A percentile compares a stretch with the other conserved stretches of the same genome.
phyloP scores from a whole-genome alignment of 352 stramenopile genomes.

The Phytophthora megakarya region DNA sequence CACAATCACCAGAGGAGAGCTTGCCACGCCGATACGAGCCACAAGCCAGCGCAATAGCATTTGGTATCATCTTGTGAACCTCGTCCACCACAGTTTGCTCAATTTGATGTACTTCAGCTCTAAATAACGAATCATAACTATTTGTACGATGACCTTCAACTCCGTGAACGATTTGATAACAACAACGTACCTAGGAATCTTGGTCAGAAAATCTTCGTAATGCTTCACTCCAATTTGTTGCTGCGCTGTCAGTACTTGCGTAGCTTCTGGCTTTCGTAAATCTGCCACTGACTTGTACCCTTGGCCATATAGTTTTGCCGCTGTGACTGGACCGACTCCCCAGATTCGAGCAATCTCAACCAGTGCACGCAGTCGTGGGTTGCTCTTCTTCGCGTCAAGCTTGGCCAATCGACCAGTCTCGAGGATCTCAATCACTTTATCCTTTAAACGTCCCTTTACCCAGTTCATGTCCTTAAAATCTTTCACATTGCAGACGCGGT shows the following conservation, averaged over 20 bases:
- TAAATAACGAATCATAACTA: constrained; percentile 22
- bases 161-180: background rate
- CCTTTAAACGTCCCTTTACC: constrained; percentile 68
- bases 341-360: constrained; percentile 76
- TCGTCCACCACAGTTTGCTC: constrained; percentile 75
- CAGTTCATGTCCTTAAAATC: constrained; percentile 71
- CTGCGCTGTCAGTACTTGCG: constrained; percentile 53
- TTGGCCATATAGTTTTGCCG: constrained; percentile 74
- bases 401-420: constrained; percentile 79
- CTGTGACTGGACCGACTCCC: constrained; percentile 79
- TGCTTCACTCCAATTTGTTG: constrained; percentile 83
- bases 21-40: constrained; percentile 85
- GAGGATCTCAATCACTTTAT: constrained; percentile 78
- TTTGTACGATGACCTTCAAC: background rate
- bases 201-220: constrained; percentile 80
- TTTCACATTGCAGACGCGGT: constrained; percentile 58
- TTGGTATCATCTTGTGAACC: constrained; percentile 66
- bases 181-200: constrained; percentile 60
- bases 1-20: constrained; percentile 68
- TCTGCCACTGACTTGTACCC: constrained; percentile 72
- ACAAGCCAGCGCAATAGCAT: constrained; percentile 65
- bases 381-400: constrained; percentile 80
- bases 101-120: constrained; percentile 74
- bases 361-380: constrained; percentile 56
- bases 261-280: constrained; percentile 45